Base-by-base conservation (phyloP, 208 protist genomes). In the Leishmania braziliensis region DNA sequence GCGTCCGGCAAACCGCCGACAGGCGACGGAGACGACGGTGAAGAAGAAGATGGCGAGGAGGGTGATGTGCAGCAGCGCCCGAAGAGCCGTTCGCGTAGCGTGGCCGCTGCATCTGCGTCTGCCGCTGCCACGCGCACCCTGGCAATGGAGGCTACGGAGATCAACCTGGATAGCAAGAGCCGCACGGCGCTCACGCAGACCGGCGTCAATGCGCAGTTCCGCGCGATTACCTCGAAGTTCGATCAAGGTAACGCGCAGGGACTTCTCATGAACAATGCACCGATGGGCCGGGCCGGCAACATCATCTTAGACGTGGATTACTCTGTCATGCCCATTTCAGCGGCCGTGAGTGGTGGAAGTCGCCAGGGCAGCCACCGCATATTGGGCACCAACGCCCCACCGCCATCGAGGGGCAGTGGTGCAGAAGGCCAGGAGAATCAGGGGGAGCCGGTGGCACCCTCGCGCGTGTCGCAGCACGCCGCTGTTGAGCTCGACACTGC, bases 191-290 rank as follows among this genome's bases (percentile, higher is more conserved):
- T 97, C 63, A 94, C 88, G 51, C 93, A 94, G 69, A 89, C 86
- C 6, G 91, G 91, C 54, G 81, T 97, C 23, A 95, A 91, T 78
- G 93, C 95, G 51, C 95, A 96, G 86, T 98, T 98, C 77, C 90
- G 95, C 63, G 93, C 95, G 77, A 93, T 98, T 54, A 98, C 93
- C 46, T 94, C 96, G 79, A 95, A 94, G 79, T 98, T 98, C 80
- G 95, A 98, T 75, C 95, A 98, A 68, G 93, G 92, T 50, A 94
- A 98, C 75, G 91, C 95, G 65, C 95, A 98, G 66, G 95, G 95
- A 5, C 85, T 98, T 81, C 81, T 98, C 29, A 70, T 95, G 81
- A 88, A 95, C 91, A 98, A 98, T 82, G 90, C 93, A 12, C 95
- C 95, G 18, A 72, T 96, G 71, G 95, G 95, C 26, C 65, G 76